Evolutionary conservation across 2,329 filamentous ascomycete species (phyloP).

Genomic region (Rhinocladiella mackenziei): DNA sequence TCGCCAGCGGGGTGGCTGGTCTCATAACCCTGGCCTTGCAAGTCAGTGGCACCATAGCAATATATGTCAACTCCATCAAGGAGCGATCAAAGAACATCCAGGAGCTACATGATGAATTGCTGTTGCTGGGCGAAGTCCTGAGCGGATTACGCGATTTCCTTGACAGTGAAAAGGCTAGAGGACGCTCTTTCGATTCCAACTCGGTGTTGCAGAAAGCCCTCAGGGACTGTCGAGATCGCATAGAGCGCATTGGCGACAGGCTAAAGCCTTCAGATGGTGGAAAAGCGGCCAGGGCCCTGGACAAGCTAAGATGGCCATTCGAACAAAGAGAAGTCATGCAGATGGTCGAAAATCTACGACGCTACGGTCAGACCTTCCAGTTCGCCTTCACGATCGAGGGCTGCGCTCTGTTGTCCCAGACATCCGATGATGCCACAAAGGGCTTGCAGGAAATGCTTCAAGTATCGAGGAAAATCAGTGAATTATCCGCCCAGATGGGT

Average conservation of each 20-base stretch:
- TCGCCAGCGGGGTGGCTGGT: conserved; percentile 26
- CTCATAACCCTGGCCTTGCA: conserved; percentile 24
- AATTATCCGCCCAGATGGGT: conserved; percentile 18
- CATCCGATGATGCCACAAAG: conserved; percentile 21
- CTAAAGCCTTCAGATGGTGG: conserved; percentile 19
- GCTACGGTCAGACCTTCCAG: conserved; percentile 25
- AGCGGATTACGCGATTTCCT: conserved; percentile 24
- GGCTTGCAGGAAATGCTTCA: conserved; percentile 22
- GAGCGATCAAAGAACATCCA: conserved; percentile 25
- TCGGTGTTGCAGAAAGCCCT: conserved; percentile 26
- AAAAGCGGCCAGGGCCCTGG: conserved; percentile 20
- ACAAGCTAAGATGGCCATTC: conserved; percentile 29
- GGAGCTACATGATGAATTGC: conserved; percentile 26
- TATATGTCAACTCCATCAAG: conserved; percentile 25
- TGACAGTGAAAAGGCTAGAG: conserved; percentile 13
- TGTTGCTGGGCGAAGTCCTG: conserved; percentile 26
- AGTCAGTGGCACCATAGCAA: conserved; percentile 18
- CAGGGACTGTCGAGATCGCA: conserved; percentile 21
- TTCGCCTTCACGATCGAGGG: conserved; percentile 27
- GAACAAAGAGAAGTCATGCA: conserved; percentile 26
- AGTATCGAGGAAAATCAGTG: conserved; percentile 20
- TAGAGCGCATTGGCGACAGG: conserved; percentile 27
- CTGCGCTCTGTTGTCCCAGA: conserved; percentile 22
- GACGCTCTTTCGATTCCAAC: conserved; percentile 18
- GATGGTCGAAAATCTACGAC: conserved; percentile 24